Conservation (phyloP, 495 filamentous ascomycete species). For the Podospora fimiseda region DNA sequence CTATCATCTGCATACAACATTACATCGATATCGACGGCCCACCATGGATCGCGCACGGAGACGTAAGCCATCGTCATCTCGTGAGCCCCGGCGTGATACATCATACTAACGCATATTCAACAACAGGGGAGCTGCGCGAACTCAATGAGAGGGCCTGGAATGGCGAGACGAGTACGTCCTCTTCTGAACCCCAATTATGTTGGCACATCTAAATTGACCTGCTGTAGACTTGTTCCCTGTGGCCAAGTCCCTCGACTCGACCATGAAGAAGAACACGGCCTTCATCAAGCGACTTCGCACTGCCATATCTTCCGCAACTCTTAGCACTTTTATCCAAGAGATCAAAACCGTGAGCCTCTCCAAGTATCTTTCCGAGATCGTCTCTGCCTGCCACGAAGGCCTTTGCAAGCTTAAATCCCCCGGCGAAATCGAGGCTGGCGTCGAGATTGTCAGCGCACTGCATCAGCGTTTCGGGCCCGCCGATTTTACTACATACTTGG, state of each 20-base stretch:
- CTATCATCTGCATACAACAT: constrained; percentile 15
- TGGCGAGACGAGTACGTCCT: constrained; percentile 66
- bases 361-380: constrained; percentile 96
- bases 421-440: constrained; percentile 81
- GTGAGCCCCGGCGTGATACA: not conserved
- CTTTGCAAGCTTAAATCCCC: constrained; percentile 85
- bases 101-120: not conserved
- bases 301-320: constrained; percentile 69
- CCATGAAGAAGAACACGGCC: constrained; percentile 97
- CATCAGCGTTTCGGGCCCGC: constrained; percentile 90
- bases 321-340: constrained; percentile 81
- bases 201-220: not conserved
- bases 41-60: constrained; percentile 80
- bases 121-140: constrained; percentile 76
- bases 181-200: constrained; percentile 1
- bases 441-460: constrained; percentile 87
- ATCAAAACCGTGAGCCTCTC: constrained; percentile 87
- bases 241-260: constrained; percentile 80
- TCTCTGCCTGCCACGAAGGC: constrained; percentile 96
- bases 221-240: constrained; percentile 70
- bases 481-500: constrained; percentile 87
- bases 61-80: constrained; percentile 48
- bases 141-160: constrained; percentile 83
- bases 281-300: constrained; percentile 97
- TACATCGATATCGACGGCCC: constrained; percentile 20